Evolutionary conservation across 106 monocot genomes (phyloP), one percentile per base, ranked within the genome.

Genomic region (Apostasia shenzhenica): DNA sequence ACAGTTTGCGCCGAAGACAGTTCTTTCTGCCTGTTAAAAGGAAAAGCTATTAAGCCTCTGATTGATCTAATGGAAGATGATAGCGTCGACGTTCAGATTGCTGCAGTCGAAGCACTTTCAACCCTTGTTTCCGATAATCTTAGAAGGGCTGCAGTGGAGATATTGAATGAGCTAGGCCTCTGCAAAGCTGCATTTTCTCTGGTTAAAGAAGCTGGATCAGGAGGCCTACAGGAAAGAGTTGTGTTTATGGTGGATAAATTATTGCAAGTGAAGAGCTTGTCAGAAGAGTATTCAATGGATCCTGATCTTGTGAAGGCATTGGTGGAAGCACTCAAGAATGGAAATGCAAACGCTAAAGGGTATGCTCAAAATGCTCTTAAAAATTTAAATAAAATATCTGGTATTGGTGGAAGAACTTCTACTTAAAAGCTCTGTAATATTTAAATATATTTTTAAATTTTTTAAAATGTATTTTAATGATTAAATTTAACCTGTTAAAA

Each of bases 1-100:
- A 54, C 26, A 54, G 54, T 9, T 38, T 84, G 84, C 57, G 70
- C 73, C 6, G 73, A 73, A 2, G 68, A 65, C n/a, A 80, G 70
- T 26, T 73, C 80, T 2, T 80, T 84, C 59, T 84, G 84, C 41
- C 70, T 84, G 40, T 46, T 84, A 4, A 80, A 80, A 80, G 80
- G 73, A 61, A 67, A 71, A 50, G 77, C 70, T 4, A 67, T 80
- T 54, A 73, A 70, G 70, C 77, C 70, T 57, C 55, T 84, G 76
- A 45, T 80, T 49, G 80, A 77, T 53, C 77, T 84, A 39, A 54
- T 80, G 73, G 73, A 66, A 14, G 84, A 80, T 61, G 70, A 77
- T 12, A 67, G 57, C 54, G 66, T 73, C 8, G 68, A 80, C 8
- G 79, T 80, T 6, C 81, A 85, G 62, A 62, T 85, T n/a, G 77